A percentile compares a stretch with the other conserved stretches of the same genome.
Evolutionary conservation across 179 eudicot genomes (phyloP).

Genomic region (Beta lomatogona): DNA sequence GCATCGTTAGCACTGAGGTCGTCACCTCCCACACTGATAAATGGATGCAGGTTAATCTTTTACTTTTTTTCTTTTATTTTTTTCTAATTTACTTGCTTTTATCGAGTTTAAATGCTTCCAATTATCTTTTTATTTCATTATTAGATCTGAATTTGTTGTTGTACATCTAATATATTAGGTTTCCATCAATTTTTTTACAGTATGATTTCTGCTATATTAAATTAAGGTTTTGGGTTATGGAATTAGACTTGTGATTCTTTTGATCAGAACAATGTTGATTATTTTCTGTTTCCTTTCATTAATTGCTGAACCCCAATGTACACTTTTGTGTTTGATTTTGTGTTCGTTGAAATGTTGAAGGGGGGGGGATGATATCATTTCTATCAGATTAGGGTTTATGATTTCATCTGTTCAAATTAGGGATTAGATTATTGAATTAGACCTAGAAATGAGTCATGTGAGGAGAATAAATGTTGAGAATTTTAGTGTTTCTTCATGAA

Average conservation of each 20-base stretch:
- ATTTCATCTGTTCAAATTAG: too few species aligned
- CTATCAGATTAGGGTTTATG: not conserved
- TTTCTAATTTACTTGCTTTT: not conserved
- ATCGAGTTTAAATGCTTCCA: not conserved
- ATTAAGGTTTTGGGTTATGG: not conserved
- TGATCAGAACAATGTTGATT: not conserved
- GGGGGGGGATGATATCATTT: not conserved
- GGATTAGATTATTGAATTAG: not conserved
- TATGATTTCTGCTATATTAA: not conserved
- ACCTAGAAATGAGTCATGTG: not conserved
- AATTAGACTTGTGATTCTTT: not conserved
- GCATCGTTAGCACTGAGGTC: conserved; percentile 53
- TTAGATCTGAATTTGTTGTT: not conserved
- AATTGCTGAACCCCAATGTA: not conserved
- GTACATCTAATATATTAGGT: not conserved
- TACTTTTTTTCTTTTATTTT: not conserved
- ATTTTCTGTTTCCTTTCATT: not conserved
- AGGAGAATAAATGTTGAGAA: not conserved
- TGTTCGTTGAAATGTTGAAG: not conserved
- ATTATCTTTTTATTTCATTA: not conserved
- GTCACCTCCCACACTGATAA: conserved; percentile 70
- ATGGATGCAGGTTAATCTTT: conserved; percentile 73
- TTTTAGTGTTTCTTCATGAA: not conserved
- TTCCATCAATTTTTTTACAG: not conserved
- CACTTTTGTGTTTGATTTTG: not conserved